Conservation (phyloP, 768 basidiomycete species). For the Tephrocybe sp. region DNA sequence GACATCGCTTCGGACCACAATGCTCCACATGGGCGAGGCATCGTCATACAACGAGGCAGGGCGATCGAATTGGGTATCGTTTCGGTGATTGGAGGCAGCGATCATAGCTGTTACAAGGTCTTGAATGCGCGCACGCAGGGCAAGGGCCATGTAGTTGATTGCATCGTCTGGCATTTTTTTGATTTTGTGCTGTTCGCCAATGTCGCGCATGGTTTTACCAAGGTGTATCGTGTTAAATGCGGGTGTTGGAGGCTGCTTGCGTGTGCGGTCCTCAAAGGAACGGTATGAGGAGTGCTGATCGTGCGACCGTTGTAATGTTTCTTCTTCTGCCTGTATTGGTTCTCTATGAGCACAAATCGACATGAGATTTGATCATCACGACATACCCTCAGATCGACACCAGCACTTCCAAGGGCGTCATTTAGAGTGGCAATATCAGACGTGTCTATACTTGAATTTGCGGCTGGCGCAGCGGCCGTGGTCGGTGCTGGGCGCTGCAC, state of each 20-base stretch:
- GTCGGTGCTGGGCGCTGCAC: conserved; percentile 14
- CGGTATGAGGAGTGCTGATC: conserved; percentile 63
- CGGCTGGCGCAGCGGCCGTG: conserved; percentile 17
- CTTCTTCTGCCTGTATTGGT: conserved; percentile 73
- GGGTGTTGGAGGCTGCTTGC: conserved; percentile 69
- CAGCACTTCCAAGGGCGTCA: conserved; percentile 83
- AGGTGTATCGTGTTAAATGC: conserved; percentile 68
- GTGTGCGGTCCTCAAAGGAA: conserved; percentile 72
- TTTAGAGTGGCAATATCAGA: conserved; percentile 77
- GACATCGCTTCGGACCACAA: conserved; percentile 74
- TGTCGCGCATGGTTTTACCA: conserved; percentile 62
- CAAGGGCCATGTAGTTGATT: conserved; percentile 75
- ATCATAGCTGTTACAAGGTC: conserved; percentile 69
- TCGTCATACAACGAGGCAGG: conserved; percentile 64
- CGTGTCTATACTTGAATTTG: conserved; percentile 47
- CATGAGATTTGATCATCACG: neutral
- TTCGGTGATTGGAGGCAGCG: conserved; percentile 64
- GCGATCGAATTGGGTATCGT: conserved; percentile 66
- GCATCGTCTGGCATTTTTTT: conserved; percentile 64
- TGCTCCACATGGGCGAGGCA: conserved; percentile 78
- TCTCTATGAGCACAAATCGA: neutral
- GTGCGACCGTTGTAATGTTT: conserved; percentile 65
- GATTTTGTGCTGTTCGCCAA: conserved; percentile 70
- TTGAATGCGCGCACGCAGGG: conserved; percentile 71
- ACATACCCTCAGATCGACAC: conserved; percentile 77